Conservation (phyloP, 2,329 filamentous ascomycete species). For the Calonectria honghensis region DNA sequence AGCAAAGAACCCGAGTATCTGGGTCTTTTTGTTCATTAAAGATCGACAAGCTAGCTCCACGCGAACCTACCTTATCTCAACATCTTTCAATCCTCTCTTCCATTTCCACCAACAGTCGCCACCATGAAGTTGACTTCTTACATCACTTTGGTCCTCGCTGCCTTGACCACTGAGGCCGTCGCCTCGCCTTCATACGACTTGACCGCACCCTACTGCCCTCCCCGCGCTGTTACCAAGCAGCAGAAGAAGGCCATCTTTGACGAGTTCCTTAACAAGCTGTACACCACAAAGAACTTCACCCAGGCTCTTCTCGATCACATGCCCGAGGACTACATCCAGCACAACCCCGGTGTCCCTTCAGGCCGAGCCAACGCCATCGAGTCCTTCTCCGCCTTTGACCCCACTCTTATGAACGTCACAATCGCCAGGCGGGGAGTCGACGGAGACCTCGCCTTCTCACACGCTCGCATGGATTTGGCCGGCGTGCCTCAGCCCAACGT, state of each 20-base stretch:
- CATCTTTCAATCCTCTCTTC: background rate
- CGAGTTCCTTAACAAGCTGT: conserved; percentile 2
- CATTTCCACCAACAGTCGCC: background rate
- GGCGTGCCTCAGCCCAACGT: conserved; percentile 14
- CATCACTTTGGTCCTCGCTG: conserved; percentile 5
- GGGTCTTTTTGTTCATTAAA: background rate
- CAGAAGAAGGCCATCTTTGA: conserved; percentile 13
- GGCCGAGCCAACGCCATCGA: conserved; percentile 10
- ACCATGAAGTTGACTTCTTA: conserved; percentile 11
- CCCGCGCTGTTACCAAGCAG: background rate
- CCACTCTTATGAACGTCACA: background rate
- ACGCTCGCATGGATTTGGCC: background rate
- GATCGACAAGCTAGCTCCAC: background rate
- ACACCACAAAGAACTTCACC: conserved; percentile 11
- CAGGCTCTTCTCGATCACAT: conserved; percentile 15
- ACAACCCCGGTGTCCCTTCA: conserved; percentile 14
- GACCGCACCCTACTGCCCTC: conserved; percentile 13
- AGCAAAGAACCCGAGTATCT: background rate
- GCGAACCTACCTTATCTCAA: too few relatives aligned
- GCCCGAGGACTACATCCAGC: conserved; percentile 16
- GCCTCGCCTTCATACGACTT: background rate
- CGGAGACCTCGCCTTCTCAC: conserved; percentile 7
- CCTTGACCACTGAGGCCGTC: background rate
- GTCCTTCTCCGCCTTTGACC: background rate
- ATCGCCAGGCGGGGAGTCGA: background rate